A percentile compares a stretch with the other conserved stretches of the same genome.
These are phyloP conservation scores for Calcarisporium arbuscula DNA, from an alignment of 2,329 filamentous ascomycete genomes.

Conservation along the genomic window DNA sequence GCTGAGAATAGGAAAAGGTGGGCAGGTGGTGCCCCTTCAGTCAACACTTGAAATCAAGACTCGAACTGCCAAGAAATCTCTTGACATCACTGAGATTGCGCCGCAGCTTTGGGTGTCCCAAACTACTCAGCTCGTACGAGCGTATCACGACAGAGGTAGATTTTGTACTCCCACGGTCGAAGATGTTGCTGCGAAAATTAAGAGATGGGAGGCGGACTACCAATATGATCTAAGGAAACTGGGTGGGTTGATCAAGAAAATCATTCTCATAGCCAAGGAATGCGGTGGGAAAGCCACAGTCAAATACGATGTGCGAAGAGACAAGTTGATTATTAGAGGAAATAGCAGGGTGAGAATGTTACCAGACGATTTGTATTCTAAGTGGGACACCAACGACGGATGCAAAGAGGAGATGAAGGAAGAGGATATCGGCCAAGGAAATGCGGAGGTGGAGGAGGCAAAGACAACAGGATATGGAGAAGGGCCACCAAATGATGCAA, in stretches of 20 bases:
- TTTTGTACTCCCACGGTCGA: constrained; percentile 29
- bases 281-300: too few species aligned
- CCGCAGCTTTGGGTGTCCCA: constrained; percentile 40
- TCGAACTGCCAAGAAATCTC: constrained; percentile 21
- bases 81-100: constrained; percentile 28
- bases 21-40: constrained; percentile 21
- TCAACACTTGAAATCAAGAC: constrained; percentile 41
- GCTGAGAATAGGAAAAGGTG: constrained; percentile 24
- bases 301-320: too few species aligned
- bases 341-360: too few species aligned
- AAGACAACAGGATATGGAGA: too few species aligned
- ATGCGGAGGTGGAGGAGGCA: too few species aligned
- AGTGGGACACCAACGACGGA: too few species aligned
- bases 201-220: constrained; percentile 28
- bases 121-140: constrained; percentile 39
- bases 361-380: too few species aligned
- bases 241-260: constrained; percentile 23
- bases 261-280: too few species aligned
- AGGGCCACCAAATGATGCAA: too few species aligned
- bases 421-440: too few species aligned
- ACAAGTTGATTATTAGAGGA: too few species aligned
- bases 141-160: constrained; percentile 30
- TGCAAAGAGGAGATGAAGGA: too few species aligned
- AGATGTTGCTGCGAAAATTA: constrained; percentile 24
- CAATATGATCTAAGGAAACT: constrained; percentile 23